These are phyloP conservation scores for Quercus dentata DNA, from an alignment of 306 rosid species.

Conservation along the genomic window DNA sequence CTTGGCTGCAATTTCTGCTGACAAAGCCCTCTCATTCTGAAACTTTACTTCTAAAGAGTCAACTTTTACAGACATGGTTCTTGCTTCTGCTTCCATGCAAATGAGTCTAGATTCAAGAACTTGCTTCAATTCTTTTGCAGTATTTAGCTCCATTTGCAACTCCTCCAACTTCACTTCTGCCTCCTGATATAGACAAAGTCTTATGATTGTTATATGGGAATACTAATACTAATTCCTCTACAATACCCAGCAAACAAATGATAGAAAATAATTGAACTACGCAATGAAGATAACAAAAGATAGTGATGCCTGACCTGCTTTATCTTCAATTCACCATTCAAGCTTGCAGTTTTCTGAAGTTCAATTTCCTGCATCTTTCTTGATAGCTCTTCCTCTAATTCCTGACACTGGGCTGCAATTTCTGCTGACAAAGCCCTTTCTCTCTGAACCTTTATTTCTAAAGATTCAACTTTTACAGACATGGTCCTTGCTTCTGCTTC, in stretches of 20 bases:
- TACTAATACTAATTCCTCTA: too few relatives aligned
- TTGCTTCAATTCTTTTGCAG: conserved; percentile 53
- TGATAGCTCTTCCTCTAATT: conserved; percentile 56
- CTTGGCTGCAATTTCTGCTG: conserved; percentile 40
- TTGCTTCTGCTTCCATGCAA: conserved; percentile 60
- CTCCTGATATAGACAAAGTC: too few relatives aligned
- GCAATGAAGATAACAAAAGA: neutral
- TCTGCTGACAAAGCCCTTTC: conserved; percentile 53
- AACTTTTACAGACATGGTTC: conserved; percentile 51
- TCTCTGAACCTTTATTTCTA: conserved; percentile 58
- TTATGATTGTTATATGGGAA: too few relatives aligned
- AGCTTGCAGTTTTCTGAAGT: conserved; percentile 36
- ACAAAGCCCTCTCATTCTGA: conserved; percentile 50
- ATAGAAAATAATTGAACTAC: neutral
- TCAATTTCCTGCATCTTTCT: conserved; percentile 53
- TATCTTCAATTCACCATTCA: conserved; percentile 57
- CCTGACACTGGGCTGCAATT: conserved; percentile 44
- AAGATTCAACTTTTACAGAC: conserved; percentile 43
- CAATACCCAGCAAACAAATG: conserved; percentile 4
- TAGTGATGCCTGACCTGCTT: conserved; percentile 63
- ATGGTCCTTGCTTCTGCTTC: conserved; percentile 59
- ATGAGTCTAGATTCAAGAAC: conserved; percentile 54
- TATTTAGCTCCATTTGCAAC: conserved; percentile 36
- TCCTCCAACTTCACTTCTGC: neutral
- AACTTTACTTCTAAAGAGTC: conserved; percentile 54